Conservation (phyloP, 2,329 filamentous ascomycete species). For the Bipolaris gigantea region DNA sequence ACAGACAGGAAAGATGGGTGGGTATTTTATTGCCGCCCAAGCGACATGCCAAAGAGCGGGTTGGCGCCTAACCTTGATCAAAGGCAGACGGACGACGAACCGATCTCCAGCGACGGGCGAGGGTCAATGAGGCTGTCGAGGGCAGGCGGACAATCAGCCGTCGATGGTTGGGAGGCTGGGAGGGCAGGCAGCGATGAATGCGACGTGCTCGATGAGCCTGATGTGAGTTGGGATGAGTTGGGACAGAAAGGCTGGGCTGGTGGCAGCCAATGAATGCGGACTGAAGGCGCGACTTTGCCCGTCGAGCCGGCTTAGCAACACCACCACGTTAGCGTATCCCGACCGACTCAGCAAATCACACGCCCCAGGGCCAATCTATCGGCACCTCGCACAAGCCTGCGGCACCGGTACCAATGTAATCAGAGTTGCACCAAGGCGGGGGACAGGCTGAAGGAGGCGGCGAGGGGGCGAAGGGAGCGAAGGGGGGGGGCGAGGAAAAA, state of each 20-base stretch:
- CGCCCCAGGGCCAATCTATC: slow-evolving; percentile 4
- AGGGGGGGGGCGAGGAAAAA: not conserved
- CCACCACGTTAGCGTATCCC: slow-evolving; percentile 13
- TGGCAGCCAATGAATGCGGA: slow-evolving; percentile 19
- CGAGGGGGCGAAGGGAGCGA: slow-evolving; percentile 14
- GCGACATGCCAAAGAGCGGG: slow-evolving; percentile 20
- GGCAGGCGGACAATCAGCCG: slow-evolving; percentile 14
- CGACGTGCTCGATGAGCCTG: slow-evolving; percentile 19
- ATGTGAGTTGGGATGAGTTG: slow-evolving; percentile 19
- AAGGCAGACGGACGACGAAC: slow-evolving; percentile 1
- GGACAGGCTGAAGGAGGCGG: slow-evolving; percentile 5
- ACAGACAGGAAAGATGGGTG: slow-evolving; percentile 5
- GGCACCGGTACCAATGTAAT: slow-evolving; percentile 7
- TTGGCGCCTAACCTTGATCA: slow-evolving; percentile 29
- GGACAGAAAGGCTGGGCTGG: slow-evolving; percentile 11
- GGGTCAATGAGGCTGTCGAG: slow-evolving; percentile 17
- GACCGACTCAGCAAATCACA: slow-evolving; percentile 9
- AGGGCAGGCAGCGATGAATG: slow-evolving; percentile 5
- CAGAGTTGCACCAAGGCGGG: slow-evolving; percentile 18
- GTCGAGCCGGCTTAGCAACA: slow-evolving; percentile 11
- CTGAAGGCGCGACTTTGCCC: not conserved
- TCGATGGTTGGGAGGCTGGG: not conserved
- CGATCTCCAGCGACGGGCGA: not conserved
- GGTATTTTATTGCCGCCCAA: slow-evolving; percentile 35
- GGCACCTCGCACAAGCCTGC: slow-evolving; percentile 16